Base-by-base conservation (phyloP, 176 grass and related monocot genomes). In the Miscanthus lutarioriparius region DNA sequence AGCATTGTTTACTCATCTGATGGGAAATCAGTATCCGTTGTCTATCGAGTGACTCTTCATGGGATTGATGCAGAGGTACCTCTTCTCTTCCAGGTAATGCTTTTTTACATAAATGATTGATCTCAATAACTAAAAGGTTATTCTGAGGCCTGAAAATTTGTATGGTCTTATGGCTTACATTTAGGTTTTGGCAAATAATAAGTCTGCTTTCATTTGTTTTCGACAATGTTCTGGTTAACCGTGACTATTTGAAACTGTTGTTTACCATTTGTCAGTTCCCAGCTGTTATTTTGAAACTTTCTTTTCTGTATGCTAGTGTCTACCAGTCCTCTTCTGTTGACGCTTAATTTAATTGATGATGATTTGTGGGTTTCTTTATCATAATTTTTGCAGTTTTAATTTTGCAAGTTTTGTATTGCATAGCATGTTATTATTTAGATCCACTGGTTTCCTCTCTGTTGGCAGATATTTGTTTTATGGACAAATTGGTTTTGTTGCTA, bases 31-130 rank as follows among this genome's bases (percentile, higher is more conserved):
- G 93, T 96, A 72, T 89, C 93, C 83, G 93, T 98, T 79, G 91
- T 99, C 78, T 99, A 96, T 72, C 93, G 91, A 36, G 91, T 99
- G 27, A 99, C 91, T 72, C 91, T 99, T 56, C 84, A 96, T 88
- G 93, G 96, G 58, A 94, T 86, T 72, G 96, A 99, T 87, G 89
- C 96, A 13, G 96, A 96, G 96, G 96, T 98, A 93, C 23, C 74
- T 62, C 58, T 80, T 93, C 27, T 39, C 32, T 38, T 75, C 53
- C 4, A 7, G 37, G 30, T 80, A 76, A 74, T 80, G n/a, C 22
- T 64, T 35, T 36, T 69, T 23, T 35, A 62, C 33, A 22, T 45
- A 54, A 7, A 75, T 88, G 32, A 23, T 13, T 19, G 45, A 40
- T 30, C 44, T 63, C 28, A 70, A 20, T 27, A 45, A 67, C 36